Evolutionary conservation across 805 yeast genomes (phyloP).

Genomic region (Pichia rugopelliculosa): DNA sequence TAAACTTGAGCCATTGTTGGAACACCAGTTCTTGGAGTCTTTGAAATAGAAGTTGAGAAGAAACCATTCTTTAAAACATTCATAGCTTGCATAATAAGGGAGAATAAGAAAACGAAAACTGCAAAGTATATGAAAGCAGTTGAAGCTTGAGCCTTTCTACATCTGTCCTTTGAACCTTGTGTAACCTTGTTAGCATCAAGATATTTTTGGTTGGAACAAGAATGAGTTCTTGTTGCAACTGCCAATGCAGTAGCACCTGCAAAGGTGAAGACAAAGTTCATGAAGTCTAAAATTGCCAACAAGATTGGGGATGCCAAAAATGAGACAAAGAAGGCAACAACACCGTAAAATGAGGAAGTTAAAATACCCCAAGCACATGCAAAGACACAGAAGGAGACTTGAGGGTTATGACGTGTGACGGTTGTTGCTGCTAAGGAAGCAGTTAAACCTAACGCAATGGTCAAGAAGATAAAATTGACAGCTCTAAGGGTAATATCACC

Average conservation of each 20-base stretch:
- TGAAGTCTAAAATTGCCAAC: constrained; percentile 68
- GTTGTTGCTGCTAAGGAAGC: constrained; percentile 78
- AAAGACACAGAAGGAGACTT: constrained; percentile 84
- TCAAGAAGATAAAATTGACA: constrained; percentile 66
- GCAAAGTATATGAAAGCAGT: constrained; percentile 81
- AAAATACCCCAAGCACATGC: constrained; percentile 81
- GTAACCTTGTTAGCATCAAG: constrained; percentile 57
- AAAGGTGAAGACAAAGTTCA: constrained; percentile 86
- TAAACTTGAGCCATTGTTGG: constrained; percentile 89
- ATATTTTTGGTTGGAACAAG: constrained; percentile 67
- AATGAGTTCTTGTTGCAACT: constrained; percentile 78
- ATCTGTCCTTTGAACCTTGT: constrained; percentile 75
- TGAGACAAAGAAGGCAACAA: constrained; percentile 66
- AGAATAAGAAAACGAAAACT: constrained; percentile 64
- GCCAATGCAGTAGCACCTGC: constrained; percentile 95
- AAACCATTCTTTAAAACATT: constrained; percentile 51
- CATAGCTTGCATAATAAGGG: constrained; percentile 43
- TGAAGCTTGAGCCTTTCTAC: constrained; percentile 90
- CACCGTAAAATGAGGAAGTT: constrained; percentile 73
- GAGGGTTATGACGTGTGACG: constrained; percentile 47
- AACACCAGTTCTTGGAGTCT: constrained; percentile 69
- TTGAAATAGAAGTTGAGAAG: constrained; percentile 44
- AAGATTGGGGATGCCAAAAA: constrained; percentile 84
- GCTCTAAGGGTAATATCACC: constrained; percentile 72
- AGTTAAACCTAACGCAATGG: constrained; percentile 76